A percentile compares a stretch with the other conserved stretches of the same genome.
Conservation (phyloP, 1,139 yeast genomes). For the Keqinozyma sinolaborantium region DNA sequence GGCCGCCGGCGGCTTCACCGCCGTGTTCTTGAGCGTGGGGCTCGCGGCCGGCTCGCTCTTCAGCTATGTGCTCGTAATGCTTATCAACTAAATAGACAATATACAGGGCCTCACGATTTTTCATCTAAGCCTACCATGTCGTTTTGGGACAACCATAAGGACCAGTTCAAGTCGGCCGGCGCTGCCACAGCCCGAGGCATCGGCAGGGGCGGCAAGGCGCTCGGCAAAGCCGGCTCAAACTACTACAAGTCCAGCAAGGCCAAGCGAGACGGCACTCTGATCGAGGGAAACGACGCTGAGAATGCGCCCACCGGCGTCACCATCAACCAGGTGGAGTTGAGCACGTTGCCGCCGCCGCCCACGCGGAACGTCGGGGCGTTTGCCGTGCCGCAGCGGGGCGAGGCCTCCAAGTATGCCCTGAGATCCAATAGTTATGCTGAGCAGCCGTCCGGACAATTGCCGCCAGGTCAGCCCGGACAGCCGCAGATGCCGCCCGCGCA, state of each 20-base stretch:
- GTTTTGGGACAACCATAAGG: conserved; percentile 56
- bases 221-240: conserved; percentile 46
- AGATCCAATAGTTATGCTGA: not conserved
- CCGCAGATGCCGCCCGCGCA: conserved; percentile 3
- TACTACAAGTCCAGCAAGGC: conserved; percentile 44
- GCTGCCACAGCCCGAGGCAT: conserved; percentile 45
- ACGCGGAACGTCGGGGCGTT: conserved; percentile 24
- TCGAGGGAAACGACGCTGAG: conserved; percentile 3
- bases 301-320: conserved; percentile 8
- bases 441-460: not conserved
- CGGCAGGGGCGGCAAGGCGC: conserved; percentile 46
- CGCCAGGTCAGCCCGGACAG: not conserved
- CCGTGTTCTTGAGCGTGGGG: conserved; percentile 71
- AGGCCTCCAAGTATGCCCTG: conserved; percentile 5
- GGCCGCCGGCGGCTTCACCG: conserved; percentile 93
- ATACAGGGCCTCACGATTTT: not conserved
- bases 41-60: conserved; percentile 73
- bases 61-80: conserved; percentile 60
- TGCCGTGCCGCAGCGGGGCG: not conserved
- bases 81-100: conserved; percentile 13
- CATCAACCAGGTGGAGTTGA: conserved; percentile 20
- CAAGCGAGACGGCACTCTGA: conserved; percentile 19
- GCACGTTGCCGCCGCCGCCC: conserved; percentile 37
- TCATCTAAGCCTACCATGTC: conserved; percentile 18
- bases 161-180: conserved; percentile 44